A percentile compares a stretch with the other conserved stretches of the same genome.
These are phyloP conservation scores for Tilletia caries DNA, from an alignment of 1,284 basidiomycete genomes.

Conservation along the genomic window DNA sequence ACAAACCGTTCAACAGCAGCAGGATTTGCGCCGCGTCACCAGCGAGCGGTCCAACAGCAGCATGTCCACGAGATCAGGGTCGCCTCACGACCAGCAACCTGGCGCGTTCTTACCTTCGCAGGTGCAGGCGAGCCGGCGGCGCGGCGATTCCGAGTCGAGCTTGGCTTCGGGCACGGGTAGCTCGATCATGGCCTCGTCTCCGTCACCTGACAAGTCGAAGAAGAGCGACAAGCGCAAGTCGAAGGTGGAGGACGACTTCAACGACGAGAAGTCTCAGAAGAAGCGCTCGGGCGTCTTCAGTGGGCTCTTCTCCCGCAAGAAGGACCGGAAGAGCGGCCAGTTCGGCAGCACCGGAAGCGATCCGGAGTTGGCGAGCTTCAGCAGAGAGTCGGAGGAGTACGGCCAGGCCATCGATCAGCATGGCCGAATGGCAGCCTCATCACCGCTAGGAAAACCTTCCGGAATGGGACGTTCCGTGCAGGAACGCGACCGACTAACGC, in stretches of 20 bases:
- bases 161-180: conserved; percentile 5
- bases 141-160: conserved; percentile 37
- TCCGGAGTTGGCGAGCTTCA: background rate
- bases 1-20: conserved; percentile 12
- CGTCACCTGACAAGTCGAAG: conserved; percentile 22
- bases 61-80: conserved; percentile 23
- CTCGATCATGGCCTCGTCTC: conserved; percentile 1
- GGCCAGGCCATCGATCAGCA: background rate
- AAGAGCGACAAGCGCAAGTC: conserved; percentile 34
- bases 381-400: conserved; percentile 5
- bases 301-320: conserved; percentile 39
- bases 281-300: conserved; percentile 49
- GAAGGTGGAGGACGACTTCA: conserved; percentile 28
- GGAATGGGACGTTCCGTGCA: conserved; percentile 40
- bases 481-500: conserved; percentile 38
- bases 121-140: conserved; percentile 32
- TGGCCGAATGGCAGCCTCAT: conserved; percentile 29
- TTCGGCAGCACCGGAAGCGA: conserved; percentile 20
- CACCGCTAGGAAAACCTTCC: conserved; percentile 28
- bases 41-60: conserved; percentile 35
- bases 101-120: conserved; percentile 39
- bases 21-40: conserved; percentile 28
- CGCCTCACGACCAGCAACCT: conserved; percentile 6
- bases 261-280: conserved; percentile 42
- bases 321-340: conserved; percentile 44